Conservation (phyloP, 305 asterid species). For the Plantago rigida region DNA sequence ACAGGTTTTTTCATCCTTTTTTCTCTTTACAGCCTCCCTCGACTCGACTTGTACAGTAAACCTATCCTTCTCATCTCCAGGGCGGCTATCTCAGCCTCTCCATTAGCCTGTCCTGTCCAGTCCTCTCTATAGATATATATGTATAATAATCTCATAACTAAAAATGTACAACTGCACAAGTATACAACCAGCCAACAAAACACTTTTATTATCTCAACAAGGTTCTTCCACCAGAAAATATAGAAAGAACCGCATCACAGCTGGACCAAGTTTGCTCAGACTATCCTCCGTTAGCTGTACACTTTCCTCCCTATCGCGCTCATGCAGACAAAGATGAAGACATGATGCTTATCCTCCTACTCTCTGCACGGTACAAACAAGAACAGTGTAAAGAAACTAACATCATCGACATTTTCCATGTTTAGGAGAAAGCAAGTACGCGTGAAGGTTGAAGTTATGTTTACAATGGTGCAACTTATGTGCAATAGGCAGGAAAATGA, state of each 20-base stretch:
- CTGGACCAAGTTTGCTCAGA: constrained; percentile 26
- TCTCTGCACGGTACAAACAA: constrained; percentile 41
- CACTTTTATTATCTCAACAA: constrained; percentile 26
- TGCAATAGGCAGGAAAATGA: background rate
- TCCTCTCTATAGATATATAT: background rate
- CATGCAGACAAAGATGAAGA: constrained; percentile 32
- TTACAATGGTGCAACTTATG: background rate
- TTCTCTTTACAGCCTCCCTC: constrained; percentile 9
- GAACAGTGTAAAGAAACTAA: background rate
- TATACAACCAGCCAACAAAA: constrained; percentile 22
- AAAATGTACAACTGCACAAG: constrained; percentile 38
- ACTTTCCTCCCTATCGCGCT: constrained; percentile 29
- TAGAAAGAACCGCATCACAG: constrained; percentile 28
- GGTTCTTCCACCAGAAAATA: constrained; percentile 29
- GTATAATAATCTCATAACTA: constrained; percentile 27
- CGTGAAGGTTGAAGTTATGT: background rate
- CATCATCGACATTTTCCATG: background rate
- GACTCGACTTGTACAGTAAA: constrained; percentile 7
- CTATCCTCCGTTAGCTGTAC: constrained; percentile 56
- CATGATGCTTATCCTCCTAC: constrained; percentile 50
- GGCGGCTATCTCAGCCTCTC: background rate
- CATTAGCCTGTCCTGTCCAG: background rate
- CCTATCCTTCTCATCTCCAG: constrained; percentile 1
- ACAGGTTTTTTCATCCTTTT: background rate
- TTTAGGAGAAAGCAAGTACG: background rate